A percentile compares a stretch with the other conserved stretches of the same genome.
Evolutionary conservation across 73 alveolate species (phyloP).

Genomic region (Diophrys sp.): DNA sequence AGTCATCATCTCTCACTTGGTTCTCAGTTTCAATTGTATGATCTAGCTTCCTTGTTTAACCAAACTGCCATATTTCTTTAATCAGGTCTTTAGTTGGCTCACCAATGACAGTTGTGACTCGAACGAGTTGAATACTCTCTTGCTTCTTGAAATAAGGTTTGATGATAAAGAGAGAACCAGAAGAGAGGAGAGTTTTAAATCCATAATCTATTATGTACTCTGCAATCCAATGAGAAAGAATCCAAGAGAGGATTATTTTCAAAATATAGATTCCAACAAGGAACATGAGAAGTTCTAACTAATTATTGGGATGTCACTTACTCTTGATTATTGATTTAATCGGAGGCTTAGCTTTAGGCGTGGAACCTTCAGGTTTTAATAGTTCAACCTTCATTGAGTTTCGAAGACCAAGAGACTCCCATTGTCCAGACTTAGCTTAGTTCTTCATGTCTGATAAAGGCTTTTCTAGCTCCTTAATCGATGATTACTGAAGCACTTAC

Average conservation of each 20-base stretch:
- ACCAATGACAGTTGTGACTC: neutral
- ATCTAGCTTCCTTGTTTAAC: neutral
- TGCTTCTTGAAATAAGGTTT: neutral
- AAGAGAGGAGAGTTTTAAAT: neutral
- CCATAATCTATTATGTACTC: neutral
- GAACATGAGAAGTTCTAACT: neutral
- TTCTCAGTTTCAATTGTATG: neutral
- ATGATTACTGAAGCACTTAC: neutral
- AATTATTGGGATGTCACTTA: neutral
- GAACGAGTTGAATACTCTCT: neutral
- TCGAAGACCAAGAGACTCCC: neutral
- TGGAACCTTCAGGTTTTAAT: neutral
- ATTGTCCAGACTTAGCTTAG: neutral
- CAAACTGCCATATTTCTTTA: neutral
- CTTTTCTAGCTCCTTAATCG: neutral
- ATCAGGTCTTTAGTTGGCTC: neutral
- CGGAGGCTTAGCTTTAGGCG: neutral
- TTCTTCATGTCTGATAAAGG: neutral
- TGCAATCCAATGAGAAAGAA: neutral
- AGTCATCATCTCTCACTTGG: neutral
- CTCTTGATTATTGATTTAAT: neutral
- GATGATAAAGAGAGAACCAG: neutral
- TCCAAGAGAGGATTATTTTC: neutral
- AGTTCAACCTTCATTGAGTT: neutral
- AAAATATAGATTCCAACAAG: neutral